These are phyloP conservation scores for Rosa chinensis DNA, from an alignment of 306 rosid species.

Conservation along the genomic window DNA sequence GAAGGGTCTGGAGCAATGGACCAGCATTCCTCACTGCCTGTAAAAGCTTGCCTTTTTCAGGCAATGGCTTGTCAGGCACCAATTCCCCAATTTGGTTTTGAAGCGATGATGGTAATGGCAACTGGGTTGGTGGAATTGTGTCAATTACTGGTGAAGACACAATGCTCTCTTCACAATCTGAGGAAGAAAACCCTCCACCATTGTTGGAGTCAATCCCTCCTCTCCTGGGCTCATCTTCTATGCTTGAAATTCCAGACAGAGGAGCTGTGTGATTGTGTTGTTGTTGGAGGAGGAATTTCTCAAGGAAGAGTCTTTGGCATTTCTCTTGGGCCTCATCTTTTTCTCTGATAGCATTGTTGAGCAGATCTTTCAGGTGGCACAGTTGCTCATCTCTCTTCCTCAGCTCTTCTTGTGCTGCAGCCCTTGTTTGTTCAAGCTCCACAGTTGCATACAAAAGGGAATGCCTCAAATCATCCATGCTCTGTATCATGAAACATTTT, in stretches of 20 bases:
- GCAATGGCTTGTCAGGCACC: conserved; percentile 63
- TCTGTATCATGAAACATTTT: conserved; percentile 40
- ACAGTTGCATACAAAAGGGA: conserved; percentile 60
- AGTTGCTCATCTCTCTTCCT: conserved; percentile 82
- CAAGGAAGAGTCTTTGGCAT: conserved; percentile 57
- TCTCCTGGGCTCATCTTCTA: conserved; percentile 87
- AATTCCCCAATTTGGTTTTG: conserved; percentile 44
- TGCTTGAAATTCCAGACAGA: conserved; percentile 83
- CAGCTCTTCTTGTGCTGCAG: conserved; percentile 71
- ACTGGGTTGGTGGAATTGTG: conserved; percentile 45
- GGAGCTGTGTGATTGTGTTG: conserved; percentile 58
- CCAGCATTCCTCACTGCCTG: conserved; percentile 99
- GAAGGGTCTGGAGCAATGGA: conserved; percentile 83
- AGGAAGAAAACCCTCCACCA: conserved; percentile 66
- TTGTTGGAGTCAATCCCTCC: conserved; percentile 75
- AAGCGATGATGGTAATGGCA: conserved; percentile 23
- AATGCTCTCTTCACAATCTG: conserved; percentile 99
- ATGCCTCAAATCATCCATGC: conserved; percentile 75
- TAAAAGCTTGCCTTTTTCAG: conserved; percentile 94
- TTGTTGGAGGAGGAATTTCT: conserved; percentile 46
- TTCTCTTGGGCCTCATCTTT: conserved; percentile 84
- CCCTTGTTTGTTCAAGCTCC: conserved; percentile 80
- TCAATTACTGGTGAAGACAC: conserved; percentile 84
- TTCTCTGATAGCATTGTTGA: conserved; percentile 62
- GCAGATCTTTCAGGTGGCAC: conserved; percentile 56